phyloP scores from a whole-genome alignment of 306 rosid species.

The Erythrophleum fordii region DNA sequence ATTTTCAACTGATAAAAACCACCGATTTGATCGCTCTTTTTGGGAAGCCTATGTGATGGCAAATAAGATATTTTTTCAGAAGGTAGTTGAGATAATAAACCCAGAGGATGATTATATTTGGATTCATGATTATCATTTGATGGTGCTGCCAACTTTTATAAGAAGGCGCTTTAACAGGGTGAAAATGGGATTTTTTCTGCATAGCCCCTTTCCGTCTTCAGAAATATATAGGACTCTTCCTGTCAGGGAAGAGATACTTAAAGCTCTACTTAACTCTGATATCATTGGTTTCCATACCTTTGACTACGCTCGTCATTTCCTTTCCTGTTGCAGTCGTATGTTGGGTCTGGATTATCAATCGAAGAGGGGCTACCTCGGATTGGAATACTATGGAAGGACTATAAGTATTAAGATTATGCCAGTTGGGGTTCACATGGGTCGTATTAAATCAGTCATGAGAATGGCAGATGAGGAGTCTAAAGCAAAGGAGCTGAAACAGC shows the following conservation, averaged over 20 bases:
- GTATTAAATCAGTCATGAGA: constrained; percentile 72
- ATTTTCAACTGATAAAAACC: constrained; percentile 69
- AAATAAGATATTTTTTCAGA: constrained; percentile 74
- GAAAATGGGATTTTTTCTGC: constrained; percentile 84
- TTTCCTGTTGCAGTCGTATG: constrained; percentile 90
- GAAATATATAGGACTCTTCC: constrained; percentile 88
- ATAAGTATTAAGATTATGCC: constrained; percentile 90
- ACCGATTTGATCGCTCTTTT: constrained; percentile 67
- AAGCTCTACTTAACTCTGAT: constrained; percentile 79
- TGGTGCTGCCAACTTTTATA: constrained; percentile 79
- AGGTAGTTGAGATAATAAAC: constrained; percentile 77
- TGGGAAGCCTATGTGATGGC: constrained; percentile 85
- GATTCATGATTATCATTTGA: constrained; percentile 92
- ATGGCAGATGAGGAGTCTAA: constrained; percentile 60
- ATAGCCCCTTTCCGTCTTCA: constrained; percentile 89
- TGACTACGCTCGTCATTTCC: constrained; percentile 89
- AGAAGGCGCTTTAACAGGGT: constrained; percentile 79
- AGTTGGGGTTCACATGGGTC: constrained; percentile 83
- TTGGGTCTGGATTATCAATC: constrained; percentile 86
- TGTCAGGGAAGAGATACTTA: constrained; percentile 81
- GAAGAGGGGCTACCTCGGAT: constrained; percentile 82
- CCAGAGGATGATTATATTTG: constrained; percentile 82
- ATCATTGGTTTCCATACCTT: constrained; percentile 88
- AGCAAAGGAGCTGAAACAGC: constrained; percentile 58
- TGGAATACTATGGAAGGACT: constrained; percentile 84